Evolutionary conservation across 2,329 filamentous ascomycete genomes (phyloP).

Genomic region (Chalaropsis ovoidea): DNA sequence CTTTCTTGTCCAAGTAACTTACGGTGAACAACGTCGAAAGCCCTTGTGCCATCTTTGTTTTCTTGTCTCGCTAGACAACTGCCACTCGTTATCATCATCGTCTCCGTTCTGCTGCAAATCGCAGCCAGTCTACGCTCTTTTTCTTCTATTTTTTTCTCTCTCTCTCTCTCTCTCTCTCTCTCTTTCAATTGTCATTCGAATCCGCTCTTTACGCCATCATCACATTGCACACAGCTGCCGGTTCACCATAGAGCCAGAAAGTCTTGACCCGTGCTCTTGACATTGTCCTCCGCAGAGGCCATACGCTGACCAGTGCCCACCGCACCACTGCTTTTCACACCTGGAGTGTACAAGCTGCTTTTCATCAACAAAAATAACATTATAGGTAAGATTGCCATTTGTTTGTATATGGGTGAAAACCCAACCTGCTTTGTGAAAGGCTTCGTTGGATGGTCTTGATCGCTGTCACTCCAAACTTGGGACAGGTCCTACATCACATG

Average conservation of each 20-base stretch:
- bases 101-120: too few species aligned
- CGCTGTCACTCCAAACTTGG: neutral
- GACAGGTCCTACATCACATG: neutral
- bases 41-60: neutral
- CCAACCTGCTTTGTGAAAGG: neutral
- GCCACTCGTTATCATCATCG: too few species aligned
- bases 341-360: constrained; percentile 6
- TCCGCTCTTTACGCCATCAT: neutral
- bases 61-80: too few species aligned
- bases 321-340: constrained; percentile 3
- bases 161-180: neutral
- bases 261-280: constrained; percentile 5
- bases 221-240: neutral
- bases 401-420: neutral
- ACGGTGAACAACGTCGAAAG: neutral
- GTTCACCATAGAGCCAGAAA: neutral
- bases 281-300: neutral
- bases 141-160: neutral
- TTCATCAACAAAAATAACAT: neutral
- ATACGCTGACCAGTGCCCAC: neutral
- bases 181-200: neutral
- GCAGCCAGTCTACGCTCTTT: too few species aligned
- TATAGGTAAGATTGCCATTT: neutral
- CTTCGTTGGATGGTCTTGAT: neutral
- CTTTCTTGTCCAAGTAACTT: neutral